Percentiles rank a stretch among this genome's conserved stretches.
Evolutionary conservation across 2,329 filamentous ascomycete genomes (phyloP).

Genomic region (Neopestalotiopsis sp.): DNA sequence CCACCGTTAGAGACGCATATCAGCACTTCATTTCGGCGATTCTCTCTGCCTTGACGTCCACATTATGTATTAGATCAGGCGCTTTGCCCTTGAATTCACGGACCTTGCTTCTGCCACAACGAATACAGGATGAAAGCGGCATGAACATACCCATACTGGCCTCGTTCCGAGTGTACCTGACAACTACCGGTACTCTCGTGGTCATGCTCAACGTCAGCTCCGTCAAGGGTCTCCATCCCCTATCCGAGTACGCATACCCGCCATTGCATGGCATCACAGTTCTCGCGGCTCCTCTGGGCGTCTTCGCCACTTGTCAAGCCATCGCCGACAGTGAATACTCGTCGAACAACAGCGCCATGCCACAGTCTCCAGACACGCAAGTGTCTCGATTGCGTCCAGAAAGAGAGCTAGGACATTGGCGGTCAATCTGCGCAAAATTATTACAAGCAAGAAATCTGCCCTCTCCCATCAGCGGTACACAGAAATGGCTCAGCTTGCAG

Average conservation of each 20-base stretch:
- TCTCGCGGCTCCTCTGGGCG: slow-evolving; percentile 61
- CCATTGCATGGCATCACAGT: slow-evolving; percentile 51
- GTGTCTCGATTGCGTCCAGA: slow-evolving; percentile 48
- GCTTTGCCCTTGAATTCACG: slow-evolving; percentile 60
- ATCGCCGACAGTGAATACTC: slow-evolving; percentile 40
- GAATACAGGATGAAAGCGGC: slow-evolving; percentile 35
- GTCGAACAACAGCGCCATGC: slow-evolving; percentile 42
- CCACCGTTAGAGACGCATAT: slow-evolving; percentile 52
- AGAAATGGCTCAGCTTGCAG: slow-evolving; percentile 57
- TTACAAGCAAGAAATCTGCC: slow-evolving; percentile 57
- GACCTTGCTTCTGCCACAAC: slow-evolving; percentile 53
- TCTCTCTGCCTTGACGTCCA: slow-evolving; percentile 54
- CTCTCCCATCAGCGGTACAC: slow-evolving; percentile 44
- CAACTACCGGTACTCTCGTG: slow-evolving; percentile 60
- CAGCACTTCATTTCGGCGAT: slow-evolving; percentile 61
- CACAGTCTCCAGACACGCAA: slow-evolving; percentile 61
- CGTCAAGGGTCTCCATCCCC: slow-evolving; percentile 52
- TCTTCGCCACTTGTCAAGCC: slow-evolving; percentile 49
- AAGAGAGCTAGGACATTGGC: slow-evolving; percentile 52
- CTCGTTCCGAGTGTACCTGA: slow-evolving; percentile 60
- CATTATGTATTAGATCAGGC: slow-evolving; percentile 53
- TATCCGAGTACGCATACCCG: slow-evolving; percentile 50
- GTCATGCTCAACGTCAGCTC: slow-evolving; percentile 54
- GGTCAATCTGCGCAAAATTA: slow-evolving; percentile 54
- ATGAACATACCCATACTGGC: slow-evolving; percentile 46